Base-by-base conservation (phyloP, 2,329 filamentous ascomycete species). In the Arthrinium puccinioides region DNA sequence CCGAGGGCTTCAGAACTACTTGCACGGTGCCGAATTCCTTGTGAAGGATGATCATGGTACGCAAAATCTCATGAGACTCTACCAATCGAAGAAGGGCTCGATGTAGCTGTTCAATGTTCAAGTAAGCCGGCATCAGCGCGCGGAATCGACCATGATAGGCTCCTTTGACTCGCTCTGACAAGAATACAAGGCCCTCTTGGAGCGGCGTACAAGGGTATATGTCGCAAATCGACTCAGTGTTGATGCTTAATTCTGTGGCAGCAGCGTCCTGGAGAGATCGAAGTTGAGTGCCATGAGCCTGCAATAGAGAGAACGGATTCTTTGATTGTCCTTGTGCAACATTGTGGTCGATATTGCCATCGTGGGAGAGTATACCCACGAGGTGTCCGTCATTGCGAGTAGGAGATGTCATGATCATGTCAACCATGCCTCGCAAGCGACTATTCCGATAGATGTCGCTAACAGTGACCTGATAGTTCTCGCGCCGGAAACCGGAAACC, bases 141-240 rank as follows among this genome's bases (percentile, higher is more conserved):
- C 45, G 25, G 38, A 40, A 33, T 47, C 45, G 11, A 49, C 48
- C 21, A 56, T 42, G 29, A n/a, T 60, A 60, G 8, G 44, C 48
- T 6, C 32, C 32, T 3, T 24, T 21, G 8, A 23, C 32, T 5
- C 51, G 56, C 11, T 42, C 14, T 6, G 55, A 47, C 3, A 57
- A 32, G 2, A 51, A 48, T 24, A 61, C 37, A 6, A 60, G 44
- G 3, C 54, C 52, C 38, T 52, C 50, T 26, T 59, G 56, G 3
- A 56, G 38, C 4, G 51, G 38, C 5, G 54, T 48, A 41, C 51
- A 53, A 4, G 55, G 56, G 21, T 52, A 58, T 1, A 53, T 39
- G 34, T 59, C 55, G 16, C 53, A n/a, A n/a, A n/a, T n/a, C n/a
- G n/a, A n/a, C n/a, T n/a, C n/a, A n/a, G n/a, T n/a, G n/a, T n/a